Evolutionary conservation across 2,329 filamentous ascomycete genomes (phyloP), one percentile per base, ranked within the genome.

Genomic region (Aureobasidium mangrovei): DNA sequence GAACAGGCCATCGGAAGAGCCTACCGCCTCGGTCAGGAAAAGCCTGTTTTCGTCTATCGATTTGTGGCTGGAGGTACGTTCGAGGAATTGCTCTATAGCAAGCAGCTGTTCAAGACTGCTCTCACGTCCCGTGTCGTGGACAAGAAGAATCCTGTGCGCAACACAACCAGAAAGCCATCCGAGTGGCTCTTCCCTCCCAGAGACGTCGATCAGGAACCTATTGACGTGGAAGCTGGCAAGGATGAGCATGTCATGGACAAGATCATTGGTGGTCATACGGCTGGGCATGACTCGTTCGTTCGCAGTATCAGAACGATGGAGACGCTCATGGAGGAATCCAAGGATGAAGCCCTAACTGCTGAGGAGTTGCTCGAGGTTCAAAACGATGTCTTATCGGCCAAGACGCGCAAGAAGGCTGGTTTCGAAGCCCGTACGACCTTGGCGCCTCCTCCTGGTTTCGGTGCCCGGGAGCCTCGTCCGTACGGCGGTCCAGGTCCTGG

Each of bases 1-100:
- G 84, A 90, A 62, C 91, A 96, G 69, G 91, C 91, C 1, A 81
- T 95, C 48, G 91, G 89, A 2, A 80, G 91, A 52, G 85, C 88
- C 0, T 95, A 93, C 68, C 86, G 91, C 1, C 79, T 96, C 33
- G 89, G 90, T 0, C 91, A 96, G 67, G 74, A 71, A 36, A 93
- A 91, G 62, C 76, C 79, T 0, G 90, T 95, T 1, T 91, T 80
- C 64, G 89, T 96, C 1, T 96, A 96, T 69, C 85, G 86, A 18
- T 82, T 96, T 58, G 73, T 90, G 28, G 74, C 82, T 8, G 87
- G 83, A 2, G 90, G 89, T 1, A 93, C 89, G 0, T 90, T 85
- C 60, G 90, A 96, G 66, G 80, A 85, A 39, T 77, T 78, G 7
- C 72, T 94, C 44, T 82, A 90, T 61, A 85, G 88, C 67, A 82